Evolutionary conservation across 164 flowering plant species (phyloP), one percentile per base, ranked within the genome.

Genomic region (Macadamia tetraphylla): DNA sequence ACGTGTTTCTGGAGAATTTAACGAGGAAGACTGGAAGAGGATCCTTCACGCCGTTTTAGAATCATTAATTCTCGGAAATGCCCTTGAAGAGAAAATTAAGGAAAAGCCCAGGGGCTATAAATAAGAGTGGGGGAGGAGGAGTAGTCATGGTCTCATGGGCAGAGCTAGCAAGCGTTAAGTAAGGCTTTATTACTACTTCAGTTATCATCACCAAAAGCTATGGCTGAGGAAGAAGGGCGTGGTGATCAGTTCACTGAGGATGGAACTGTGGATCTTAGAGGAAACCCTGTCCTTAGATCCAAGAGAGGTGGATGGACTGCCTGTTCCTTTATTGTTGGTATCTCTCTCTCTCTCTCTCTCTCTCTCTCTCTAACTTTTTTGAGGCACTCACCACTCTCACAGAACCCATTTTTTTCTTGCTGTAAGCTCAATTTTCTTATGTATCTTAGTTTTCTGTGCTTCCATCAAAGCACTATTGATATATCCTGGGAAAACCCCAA

Each of bases 201-300:
- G 3, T 5, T 35, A 5, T 35, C 40, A 35, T 35, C 40, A 13
- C 15, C 14, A 29, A 12, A 5, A 60, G 40, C 44, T 35, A 35
- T 60, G 40, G n/a, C 63, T 18, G 44, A 32, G 40, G 44, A 31
- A 31, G n/a, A 32, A 60, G 42, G 46, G 18, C 63, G 40, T 30
- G 62, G 14, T 30, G 62, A 12, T 10, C 64, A 65, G 40, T 71
- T 46, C 12, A 71, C 68, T 1, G 58, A 71, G 49, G 73, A 71
- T 58, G 73, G 73, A 5, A 64, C 68, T 13, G 59, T 71, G 18
- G 68, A 65, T 71, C 73, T 71, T 48, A 71, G 64, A 29, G 73
- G 68, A 4, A 46, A 58, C n/a, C 73, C 73, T 30, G 42, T 65
- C 17, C 51, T 71, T 57, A 65, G 73, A 65, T 65, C 68, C 29